phyloP scores from a whole-genome alignment of 202 grass and related monocot species.

The Setaria italica region DNA sequence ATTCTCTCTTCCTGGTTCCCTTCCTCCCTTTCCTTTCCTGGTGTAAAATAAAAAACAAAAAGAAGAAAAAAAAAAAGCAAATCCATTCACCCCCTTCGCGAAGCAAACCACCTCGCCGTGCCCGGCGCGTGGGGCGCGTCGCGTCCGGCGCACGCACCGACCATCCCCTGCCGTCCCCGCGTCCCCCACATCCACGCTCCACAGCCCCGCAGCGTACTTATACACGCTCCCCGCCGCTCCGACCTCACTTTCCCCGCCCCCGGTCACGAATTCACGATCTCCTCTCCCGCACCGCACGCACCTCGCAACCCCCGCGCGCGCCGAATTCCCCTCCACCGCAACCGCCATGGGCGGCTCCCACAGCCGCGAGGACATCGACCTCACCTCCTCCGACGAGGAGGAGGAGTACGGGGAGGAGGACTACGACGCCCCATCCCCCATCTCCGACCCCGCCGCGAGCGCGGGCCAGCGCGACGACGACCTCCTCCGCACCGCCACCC shows the following conservation, averaged over 20 bases:
- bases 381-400: slow-evolving; percentile 66
- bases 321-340: slow-evolving; percentile 32
- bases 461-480: slow-evolving; percentile 40
- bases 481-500: slow-evolving; percentile 49
- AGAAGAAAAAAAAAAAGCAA: background rate
- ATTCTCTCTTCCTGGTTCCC: background rate
- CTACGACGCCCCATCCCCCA: slow-evolving; percentile 41
- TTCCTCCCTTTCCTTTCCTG: background rate
- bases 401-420: slow-evolving; percentile 52
- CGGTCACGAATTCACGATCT: background rate
- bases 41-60: background rate
- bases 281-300: background rate
- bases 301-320: background rate
- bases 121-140: slow-evolving; percentile 47
- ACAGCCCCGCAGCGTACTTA: background rate
- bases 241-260: slow-evolving; percentile 45
- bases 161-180: background rate
- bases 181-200: background rate
- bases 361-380: slow-evolving; percentile 84
- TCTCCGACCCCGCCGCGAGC: slow-evolving; percentile 5
- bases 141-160: slow-evolving; percentile 57
- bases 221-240: slow-evolving; percentile 10
- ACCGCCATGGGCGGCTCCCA: slow-evolving; percentile 79
- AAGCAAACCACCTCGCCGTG: slow-evolving; percentile 48
- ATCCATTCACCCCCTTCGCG: background rate